These are phyloP conservation scores for Solanum ossicruentum DNA, from an alignment of 257 asterid species.

Conservation along the genomic window DNA sequence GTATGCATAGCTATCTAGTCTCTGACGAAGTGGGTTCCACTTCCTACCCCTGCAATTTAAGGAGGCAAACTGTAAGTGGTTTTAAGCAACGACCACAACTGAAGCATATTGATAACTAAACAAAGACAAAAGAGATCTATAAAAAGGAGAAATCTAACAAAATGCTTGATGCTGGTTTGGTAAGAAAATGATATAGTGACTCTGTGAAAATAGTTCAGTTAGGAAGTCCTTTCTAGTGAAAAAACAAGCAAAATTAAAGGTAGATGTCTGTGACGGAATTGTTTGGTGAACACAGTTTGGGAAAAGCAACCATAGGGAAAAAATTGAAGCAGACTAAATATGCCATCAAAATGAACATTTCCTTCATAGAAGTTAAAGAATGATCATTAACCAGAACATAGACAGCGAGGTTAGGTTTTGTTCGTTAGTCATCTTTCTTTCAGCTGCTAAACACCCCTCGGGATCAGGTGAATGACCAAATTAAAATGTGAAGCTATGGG, in stretches of 20 bases:
- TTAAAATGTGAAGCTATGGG: not conserved
- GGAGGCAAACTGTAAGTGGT: not conserved
- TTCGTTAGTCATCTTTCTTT: not conserved
- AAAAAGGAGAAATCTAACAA: not conserved
- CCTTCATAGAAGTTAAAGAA: not conserved
- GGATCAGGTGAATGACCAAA: not conserved
- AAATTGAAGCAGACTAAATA: not conserved
- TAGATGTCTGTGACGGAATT: not conserved
- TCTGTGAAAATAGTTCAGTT: not conserved
- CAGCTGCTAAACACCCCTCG: not conserved
- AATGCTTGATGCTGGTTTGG: not conserved
- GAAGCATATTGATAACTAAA: not conserved
- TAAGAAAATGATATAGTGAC: not conserved
- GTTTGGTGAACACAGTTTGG: not conserved
- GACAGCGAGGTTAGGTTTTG: not conserved
- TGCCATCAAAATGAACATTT: not conserved
- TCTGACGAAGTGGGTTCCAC: conserved; percentile 84
- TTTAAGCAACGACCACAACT: not conserved
- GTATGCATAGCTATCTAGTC: conserved; percentile 87
- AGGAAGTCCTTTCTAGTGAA: not conserved
- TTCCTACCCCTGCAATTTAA: conserved; percentile 71
- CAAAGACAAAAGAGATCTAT: not conserved
- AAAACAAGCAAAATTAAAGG: not conserved
- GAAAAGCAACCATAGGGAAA: not conserved
- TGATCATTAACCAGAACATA: not conserved